Evolutionary conservation across 2,329 filamentous ascomycete genomes (phyloP).

Genomic region (Venturiaceae sp.): DNA sequence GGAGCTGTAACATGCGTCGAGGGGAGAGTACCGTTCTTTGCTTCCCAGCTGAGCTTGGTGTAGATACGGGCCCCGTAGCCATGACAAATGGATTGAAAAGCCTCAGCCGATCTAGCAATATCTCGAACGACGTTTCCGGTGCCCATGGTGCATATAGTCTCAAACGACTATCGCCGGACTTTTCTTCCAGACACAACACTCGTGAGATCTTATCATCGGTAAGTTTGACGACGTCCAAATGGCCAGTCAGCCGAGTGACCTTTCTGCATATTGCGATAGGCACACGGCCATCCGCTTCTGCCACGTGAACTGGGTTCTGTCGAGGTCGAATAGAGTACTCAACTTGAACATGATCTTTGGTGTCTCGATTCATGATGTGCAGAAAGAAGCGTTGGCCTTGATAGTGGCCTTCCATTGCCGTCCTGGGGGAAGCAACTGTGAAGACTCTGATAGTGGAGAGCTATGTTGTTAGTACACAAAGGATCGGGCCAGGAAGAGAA

Average conservation of each 20-base stretch:
- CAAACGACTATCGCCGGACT: conserved; percentile 15
- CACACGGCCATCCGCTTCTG: not conserved
- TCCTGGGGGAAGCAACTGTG: conserved; percentile 5
- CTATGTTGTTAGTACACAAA: not conserved
- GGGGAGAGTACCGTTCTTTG: conserved; percentile 20
- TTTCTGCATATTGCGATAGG: conserved; percentile 18
- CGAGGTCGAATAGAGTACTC: conserved; percentile 19
- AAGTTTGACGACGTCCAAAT: conserved; percentile 22
- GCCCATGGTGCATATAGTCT: conserved; percentile 27
- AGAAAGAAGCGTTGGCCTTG: conserved; percentile 16
- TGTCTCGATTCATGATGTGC: conserved; percentile 24
- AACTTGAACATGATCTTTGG: conserved; percentile 23
- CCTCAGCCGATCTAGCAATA: conserved; percentile 10
- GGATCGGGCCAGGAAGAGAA: not conserved
- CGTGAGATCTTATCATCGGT: conserved; percentile 22
- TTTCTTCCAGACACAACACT: conserved; percentile 18
- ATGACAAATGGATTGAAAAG: conserved; percentile 19
- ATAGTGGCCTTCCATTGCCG: not conserved
- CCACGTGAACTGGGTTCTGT: not conserved
- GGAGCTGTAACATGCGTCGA: conserved; percentile 16
- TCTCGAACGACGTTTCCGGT: conserved; percentile 20
- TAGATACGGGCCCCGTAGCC: conserved; percentile 12
- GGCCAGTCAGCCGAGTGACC: conserved; percentile 16
- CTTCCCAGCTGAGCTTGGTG: conserved; percentile 20
- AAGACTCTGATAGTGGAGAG: conserved; percentile 1